These are phyloP conservation scores for Aspergillus diversus DNA, from an alignment of 495 filamentous ascomycete genomes.

Conservation along the genomic window DNA sequence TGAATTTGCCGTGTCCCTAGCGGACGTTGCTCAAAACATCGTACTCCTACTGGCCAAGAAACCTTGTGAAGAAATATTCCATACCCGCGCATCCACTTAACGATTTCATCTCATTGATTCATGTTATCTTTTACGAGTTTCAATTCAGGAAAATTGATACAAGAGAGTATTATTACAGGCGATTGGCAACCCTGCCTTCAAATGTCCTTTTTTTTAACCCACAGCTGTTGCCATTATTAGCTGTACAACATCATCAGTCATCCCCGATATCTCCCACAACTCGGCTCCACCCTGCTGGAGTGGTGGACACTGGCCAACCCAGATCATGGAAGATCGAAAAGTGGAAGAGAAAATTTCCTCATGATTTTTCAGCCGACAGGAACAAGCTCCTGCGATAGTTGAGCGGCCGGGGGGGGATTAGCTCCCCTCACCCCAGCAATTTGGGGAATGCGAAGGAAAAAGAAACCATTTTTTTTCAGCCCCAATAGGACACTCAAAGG, in stretches of 20 bases:
- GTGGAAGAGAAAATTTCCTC: constrained; percentile 7
- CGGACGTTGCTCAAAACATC: background rate
- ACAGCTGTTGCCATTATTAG: background rate
- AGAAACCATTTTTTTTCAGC: constrained; percentile 20
- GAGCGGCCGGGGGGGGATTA: constrained; percentile 10
- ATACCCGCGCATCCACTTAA: constrained; percentile 6
- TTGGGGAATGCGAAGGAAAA: constrained; percentile 6
- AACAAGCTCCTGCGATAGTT: constrained; percentile 22
- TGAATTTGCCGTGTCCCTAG: constrained; percentile 5
- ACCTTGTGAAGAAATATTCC: constrained; percentile 5
- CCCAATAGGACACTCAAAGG: constrained; percentile 14
- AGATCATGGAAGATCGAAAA: background rate
- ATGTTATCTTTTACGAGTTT: constrained; percentile 10
- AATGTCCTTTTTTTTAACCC: background rate
- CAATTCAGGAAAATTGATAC: constrained; percentile 10
- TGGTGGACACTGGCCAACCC: background rate
- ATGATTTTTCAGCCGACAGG: constrained; percentile 10
- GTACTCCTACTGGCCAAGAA: constrained; percentile 14
- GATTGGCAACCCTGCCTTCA: constrained; percentile 14
- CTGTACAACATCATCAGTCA: background rate
- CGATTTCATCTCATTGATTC: background rate
- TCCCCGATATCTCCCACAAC: background rate
- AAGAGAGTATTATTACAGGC: constrained; percentile 7
- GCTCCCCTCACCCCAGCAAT: constrained; percentile 3
- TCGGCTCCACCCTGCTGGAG: background rate